phyloP scores from a whole-genome alignment of 129 eudicot species.

The Tagetes patula region DNA sequence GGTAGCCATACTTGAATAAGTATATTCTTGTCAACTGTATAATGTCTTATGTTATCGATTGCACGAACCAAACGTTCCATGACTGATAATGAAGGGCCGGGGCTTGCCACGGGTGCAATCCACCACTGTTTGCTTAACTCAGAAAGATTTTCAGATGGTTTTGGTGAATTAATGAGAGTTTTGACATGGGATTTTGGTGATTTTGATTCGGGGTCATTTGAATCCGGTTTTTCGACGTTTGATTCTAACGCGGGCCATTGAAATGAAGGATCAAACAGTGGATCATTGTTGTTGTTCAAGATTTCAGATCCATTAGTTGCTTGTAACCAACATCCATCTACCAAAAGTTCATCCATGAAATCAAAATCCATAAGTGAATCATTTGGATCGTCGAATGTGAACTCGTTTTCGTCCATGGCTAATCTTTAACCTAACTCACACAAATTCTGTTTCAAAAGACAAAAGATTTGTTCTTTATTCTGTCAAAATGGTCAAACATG shows the following conservation, averaged over 20 bases:
- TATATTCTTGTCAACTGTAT: constrained; percentile 48
- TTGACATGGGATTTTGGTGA: constrained; percentile 36
- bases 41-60: constrained; percentile 49
- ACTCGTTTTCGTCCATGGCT: constrained; percentile 59
- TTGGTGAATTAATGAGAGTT: constrained; percentile 41
- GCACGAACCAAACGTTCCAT: constrained; percentile 68
- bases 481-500: constrained; percentile 27
- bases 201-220: constrained; percentile 40
- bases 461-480: constrained; percentile 26
- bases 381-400: constrained; percentile 45
- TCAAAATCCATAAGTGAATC: constrained; percentile 79
- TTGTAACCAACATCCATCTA: constrained; percentile 91
- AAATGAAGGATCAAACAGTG: constrained; percentile 61
- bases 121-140: constrained; percentile 61
- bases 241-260: constrained; percentile 55
- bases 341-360: constrained; percentile 73
- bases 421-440: constrained; percentile 23
- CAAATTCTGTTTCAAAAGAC: constrained; percentile 11
- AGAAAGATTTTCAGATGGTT: constrained; percentile 38
- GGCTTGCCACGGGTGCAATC: constrained; percentile 56
- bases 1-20: constrained; percentile 94
- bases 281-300: constrained; percentile 39
- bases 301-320: constrained; percentile 62
- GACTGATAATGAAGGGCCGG: constrained; percentile 53
- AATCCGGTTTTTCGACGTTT: constrained; percentile 26